Percentiles rank a stretch among this genome's conserved stretches.
Evolutionary conservation across 1,284 basidiomycete genomes (phyloP).

Genomic region (Taiwanofungus camphoratus): DNA sequence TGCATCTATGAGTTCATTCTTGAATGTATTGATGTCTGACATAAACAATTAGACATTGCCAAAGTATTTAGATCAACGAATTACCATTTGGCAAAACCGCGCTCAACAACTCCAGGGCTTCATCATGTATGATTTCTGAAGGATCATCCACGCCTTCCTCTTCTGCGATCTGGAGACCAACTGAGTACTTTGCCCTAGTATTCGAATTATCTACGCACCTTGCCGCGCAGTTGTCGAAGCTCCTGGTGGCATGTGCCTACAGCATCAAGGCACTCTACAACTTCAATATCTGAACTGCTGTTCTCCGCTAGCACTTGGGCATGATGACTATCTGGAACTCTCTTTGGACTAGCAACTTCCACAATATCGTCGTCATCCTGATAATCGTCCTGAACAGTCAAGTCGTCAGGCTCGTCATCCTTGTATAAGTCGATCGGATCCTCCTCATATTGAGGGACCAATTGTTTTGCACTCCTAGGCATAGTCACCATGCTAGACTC

Average conservation of each 20-base stretch:
- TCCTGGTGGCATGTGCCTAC: background rate
- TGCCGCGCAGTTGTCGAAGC: background rate
- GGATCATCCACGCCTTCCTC: background rate
- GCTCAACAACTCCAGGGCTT: slow-evolving; percentile 13
- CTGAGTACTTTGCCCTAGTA: background rate
- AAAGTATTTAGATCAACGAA: background rate
- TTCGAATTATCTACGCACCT: background rate
- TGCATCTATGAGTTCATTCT: background rate
- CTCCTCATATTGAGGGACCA: background rate
- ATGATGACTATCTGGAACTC: background rate
- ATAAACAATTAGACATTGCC: background rate
- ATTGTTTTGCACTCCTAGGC: background rate
- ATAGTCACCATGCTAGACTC: no score
- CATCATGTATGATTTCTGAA: slow-evolving; percentile 11
- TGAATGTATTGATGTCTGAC: slow-evolving; percentile 7
- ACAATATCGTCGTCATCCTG: slow-evolving; percentile 13
- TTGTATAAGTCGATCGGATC: slow-evolving; percentile 10
- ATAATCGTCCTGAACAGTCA: slow-evolving; percentile 1
- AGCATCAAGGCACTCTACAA: background rate
- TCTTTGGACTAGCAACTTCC: background rate
- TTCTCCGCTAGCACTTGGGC: background rate
- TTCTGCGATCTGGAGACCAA: background rate
- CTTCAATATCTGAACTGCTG: background rate
- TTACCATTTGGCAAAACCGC: slow-evolving; percentile 16
- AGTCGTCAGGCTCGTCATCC: slow-evolving; percentile 12